These are phyloP conservation scores for Harringtonia aguacate DNA, from an alignment of 2,329 filamentous ascomycete genomes.

Conservation along the genomic window DNA sequence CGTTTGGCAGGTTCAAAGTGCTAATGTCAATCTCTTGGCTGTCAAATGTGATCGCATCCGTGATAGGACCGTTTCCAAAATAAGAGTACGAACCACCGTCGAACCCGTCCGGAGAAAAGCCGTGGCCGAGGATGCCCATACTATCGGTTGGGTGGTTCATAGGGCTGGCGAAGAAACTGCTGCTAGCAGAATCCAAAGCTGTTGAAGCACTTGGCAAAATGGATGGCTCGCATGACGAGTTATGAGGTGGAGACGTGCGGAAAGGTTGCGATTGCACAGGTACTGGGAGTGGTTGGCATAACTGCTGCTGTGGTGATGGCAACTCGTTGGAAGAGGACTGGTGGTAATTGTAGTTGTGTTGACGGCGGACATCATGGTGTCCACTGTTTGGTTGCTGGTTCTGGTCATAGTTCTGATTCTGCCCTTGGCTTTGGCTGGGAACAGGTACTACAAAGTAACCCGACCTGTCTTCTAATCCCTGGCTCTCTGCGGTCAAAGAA, in stretches of 20 bases:
- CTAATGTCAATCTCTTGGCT: conserved; percentile 70
- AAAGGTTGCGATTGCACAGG: conserved; percentile 13
- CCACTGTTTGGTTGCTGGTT: neutral
- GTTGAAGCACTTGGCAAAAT: neutral
- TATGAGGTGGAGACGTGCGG: conserved; percentile 29
- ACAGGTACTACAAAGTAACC: too few species aligned
- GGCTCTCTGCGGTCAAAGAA: too few species aligned
- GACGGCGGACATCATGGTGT: too few species aligned
- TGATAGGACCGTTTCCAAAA: conserved; percentile 21
- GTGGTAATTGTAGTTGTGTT: neutral
- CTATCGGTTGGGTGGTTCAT: neutral
- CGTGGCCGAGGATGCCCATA: conserved; percentile 1
- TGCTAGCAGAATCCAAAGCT: neutral
- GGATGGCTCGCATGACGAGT: conserved; percentile 31
- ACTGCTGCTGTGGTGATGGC: conserved; percentile 11
- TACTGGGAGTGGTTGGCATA: conserved; percentile 12
- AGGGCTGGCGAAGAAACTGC: neutral
- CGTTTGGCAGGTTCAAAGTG: conserved; percentile 44
- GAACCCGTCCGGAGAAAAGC: conserved; percentile 17
- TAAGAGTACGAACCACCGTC: conserved; percentile 17
- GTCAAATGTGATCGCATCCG: conserved; percentile 57
- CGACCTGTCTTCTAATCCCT: too few species aligned
- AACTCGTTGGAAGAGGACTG: too few species aligned
- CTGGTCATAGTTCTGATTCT: too few species aligned
- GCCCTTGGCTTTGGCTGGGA: too few species aligned